phyloP scores from a whole-genome alignment of 2,329 filamentous ascomycete genomes.

The Pseudopyrenochaeta lycopersici region DNA sequence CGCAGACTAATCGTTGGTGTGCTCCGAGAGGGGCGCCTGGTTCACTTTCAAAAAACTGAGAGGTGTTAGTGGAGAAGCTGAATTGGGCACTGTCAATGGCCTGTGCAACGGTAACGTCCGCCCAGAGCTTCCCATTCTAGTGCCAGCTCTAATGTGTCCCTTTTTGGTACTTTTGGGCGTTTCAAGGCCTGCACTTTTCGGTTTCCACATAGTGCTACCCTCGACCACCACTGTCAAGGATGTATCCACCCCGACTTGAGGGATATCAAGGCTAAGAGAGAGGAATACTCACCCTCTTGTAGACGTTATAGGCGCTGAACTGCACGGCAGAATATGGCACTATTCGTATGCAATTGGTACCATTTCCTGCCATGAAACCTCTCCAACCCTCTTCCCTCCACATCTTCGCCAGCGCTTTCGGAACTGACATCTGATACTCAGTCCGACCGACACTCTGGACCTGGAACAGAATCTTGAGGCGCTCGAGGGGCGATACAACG shows the following conservation, averaged over 20 bases:
- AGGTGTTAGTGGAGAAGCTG: constrained; percentile 17
- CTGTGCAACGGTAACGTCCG: too few species aligned
- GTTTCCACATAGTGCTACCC: not conserved
- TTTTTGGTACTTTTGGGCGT: too few species aligned
- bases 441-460: constrained; percentile 89
- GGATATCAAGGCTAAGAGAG: not conserved
- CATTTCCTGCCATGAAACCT: constrained; percentile 97
- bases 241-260: not conserved
- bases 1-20: constrained; percentile 82
- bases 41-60: constrained; percentile 76
- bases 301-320: constrained; percentile 97
- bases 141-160: too few species aligned
- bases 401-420: constrained; percentile 91
- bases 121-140: too few species aligned
- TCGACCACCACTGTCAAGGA: not conserved
- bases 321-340: constrained; percentile 98
- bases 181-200: too few species aligned
- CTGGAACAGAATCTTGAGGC: constrained; percentile 97
- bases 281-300: constrained; percentile 78
- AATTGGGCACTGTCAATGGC: too few species aligned
- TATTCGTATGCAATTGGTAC: constrained; percentile 97
- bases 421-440: constrained; percentile 92
- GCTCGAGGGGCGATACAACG: constrained; percentile 93
- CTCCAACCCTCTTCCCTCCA: constrained; percentile 96
- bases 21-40: constrained; percentile 79